Evolutionary conservation across 2,329 filamentous ascomycete genomes (phyloP).

Genomic region (Parascedosporium putredinis): DNA sequence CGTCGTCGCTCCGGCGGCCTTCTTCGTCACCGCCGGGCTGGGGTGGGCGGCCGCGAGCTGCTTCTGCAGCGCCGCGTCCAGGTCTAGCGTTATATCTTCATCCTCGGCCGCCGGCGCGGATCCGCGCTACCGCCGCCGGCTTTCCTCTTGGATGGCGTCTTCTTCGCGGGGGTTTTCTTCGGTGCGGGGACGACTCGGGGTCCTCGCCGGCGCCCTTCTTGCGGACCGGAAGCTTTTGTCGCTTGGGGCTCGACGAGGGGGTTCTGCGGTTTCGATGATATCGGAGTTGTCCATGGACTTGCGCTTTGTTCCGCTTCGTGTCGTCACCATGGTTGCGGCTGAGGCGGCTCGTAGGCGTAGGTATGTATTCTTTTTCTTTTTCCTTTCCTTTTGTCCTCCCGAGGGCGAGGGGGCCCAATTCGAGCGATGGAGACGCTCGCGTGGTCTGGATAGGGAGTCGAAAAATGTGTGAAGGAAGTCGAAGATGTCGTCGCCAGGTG

Average conservation of each 20-base stretch:
- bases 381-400: no score
- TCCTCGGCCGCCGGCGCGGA: constrained; percentile 14
- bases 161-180: not conserved
- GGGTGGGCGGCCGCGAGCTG: constrained; percentile 7
- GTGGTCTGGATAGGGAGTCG: no score
- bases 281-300: constrained; percentile 6
- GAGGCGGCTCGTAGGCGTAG: no score
- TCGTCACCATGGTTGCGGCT: constrained; percentile 12
- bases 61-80: not conserved
- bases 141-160: constrained; percentile 1
- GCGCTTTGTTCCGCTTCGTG: constrained; percentile 12
- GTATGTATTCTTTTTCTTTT: not conserved
- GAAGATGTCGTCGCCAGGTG: no score
- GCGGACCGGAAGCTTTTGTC: constrained; percentile 6
- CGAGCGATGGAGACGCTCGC: no score
- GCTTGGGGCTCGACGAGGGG: constrained; percentile 1
- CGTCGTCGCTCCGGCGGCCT: constrained; percentile 9
- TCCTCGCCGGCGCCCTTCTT: constrained; percentile 1
- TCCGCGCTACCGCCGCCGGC: not conserved
- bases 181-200: not conserved
- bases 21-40: constrained; percentile 10
- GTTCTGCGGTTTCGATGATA: not conserved
- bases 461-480: no score
- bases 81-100: constrained; percentile 5
- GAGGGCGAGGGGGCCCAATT: no score